Conservation (phyloP, 805 yeast species). For the Priceomyces fermenticarens region DNA sequence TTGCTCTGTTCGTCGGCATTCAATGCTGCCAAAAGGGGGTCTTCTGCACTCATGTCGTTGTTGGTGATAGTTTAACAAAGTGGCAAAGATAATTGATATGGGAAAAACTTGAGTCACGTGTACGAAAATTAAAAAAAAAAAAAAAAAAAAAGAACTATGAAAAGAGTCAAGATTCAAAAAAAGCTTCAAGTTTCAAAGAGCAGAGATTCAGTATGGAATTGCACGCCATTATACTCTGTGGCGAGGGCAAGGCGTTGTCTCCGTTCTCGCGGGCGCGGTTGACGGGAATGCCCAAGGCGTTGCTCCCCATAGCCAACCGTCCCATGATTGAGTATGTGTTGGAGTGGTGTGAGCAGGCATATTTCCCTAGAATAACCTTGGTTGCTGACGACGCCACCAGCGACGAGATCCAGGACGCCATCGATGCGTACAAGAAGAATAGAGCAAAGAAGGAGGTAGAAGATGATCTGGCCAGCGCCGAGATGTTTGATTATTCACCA, state of each 20-base stretch:
- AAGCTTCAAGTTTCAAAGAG: not conserved
- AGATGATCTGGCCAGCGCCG: slow-evolving; percentile 11
- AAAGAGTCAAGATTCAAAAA: not conserved
- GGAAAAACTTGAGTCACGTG: slow-evolving; percentile 1
- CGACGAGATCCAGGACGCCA: slow-evolving; percentile 45
- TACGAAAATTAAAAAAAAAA: not conserved
- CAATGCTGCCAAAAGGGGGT: slow-evolving; percentile 73
- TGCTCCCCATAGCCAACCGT: slow-evolving; percentile 83
- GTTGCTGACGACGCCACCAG: slow-evolving; percentile 51
- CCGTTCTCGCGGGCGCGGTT: slow-evolving; percentile 68
- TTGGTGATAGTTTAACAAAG: slow-evolving; percentile 1
- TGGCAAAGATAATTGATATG: slow-evolving; percentile 7
- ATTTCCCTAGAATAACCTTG: slow-evolving; percentile 66
- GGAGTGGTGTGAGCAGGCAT: slow-evolving; percentile 90
- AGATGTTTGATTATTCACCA: slow-evolving; percentile 14
- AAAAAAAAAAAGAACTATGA: not conserved
- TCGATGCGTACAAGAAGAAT: slow-evolving; percentile 47
- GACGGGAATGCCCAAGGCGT: slow-evolving; percentile 75
- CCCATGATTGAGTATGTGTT: slow-evolving; percentile 86
- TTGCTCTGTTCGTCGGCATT: slow-evolving; percentile 35
- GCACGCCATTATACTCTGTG: slow-evolving; percentile 89
- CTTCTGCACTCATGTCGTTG: slow-evolving; percentile 48
- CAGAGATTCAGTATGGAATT: slow-evolving; percentile 63
- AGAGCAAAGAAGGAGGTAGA: slow-evolving; percentile 10
- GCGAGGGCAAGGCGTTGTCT: slow-evolving; percentile 67